These are phyloP conservation scores for Bolboschoenus planiculmis DNA, from an alignment of 176 grass and related monocot species.

Conservation along the genomic window DNA sequence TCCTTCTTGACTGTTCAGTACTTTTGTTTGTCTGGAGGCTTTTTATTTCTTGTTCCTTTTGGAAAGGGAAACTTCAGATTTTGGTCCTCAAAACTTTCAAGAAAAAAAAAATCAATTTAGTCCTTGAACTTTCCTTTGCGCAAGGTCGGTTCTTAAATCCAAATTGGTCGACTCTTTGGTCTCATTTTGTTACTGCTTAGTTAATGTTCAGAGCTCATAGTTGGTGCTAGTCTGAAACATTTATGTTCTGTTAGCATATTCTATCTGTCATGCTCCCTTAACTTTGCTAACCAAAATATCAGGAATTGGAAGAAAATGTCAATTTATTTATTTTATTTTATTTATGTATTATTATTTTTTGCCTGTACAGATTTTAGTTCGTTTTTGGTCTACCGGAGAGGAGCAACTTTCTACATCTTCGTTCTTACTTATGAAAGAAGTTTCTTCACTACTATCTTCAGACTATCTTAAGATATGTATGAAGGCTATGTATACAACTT, in stretches of 20 bases:
- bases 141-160: not conserved
- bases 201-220: not conserved
- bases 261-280: not conserved
- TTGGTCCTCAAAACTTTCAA: not conserved
- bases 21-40: not conserved
- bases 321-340: not conserved
- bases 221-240: not conserved
- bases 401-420: constrained; percentile 55
- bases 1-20: not conserved
- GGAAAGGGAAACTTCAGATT: not conserved
- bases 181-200: not conserved
- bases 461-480: constrained; percentile 67
- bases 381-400: constrained; percentile 80
- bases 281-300: not conserved
- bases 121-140: not conserved
- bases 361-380: constrained; percentile 56
- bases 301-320: not conserved
- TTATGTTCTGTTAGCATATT: not conserved
- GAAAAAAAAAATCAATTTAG: not conserved
- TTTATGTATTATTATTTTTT: not conserved
- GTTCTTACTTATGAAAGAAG: constrained; percentile 61
- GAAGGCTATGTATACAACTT: constrained; percentile 57
- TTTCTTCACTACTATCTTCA: constrained; percentile 47
- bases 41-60: not conserved
- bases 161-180: not conserved